phyloP scores from a whole-genome alignment of 257 asterid genomes.

The Leptodermis oblonga region DNA sequence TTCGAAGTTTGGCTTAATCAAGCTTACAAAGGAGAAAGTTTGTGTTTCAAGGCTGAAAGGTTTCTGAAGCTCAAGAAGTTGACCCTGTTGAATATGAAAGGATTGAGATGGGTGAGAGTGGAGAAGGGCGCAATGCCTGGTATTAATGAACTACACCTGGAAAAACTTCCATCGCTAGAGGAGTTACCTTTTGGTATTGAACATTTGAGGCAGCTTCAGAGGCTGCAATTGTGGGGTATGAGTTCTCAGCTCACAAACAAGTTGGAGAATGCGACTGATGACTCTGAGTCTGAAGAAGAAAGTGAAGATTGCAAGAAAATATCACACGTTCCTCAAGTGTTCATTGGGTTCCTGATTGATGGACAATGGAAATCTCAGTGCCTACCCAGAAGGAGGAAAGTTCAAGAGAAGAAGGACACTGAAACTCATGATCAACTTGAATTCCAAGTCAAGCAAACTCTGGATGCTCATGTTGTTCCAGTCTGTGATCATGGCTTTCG shows the following conservation, averaged over 20 bases:
- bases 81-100: conserved; percentile 5
- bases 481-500: no score
- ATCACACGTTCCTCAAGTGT: not conserved
- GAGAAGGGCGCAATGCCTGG: conserved; percentile 29
- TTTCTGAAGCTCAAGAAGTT: conserved; percentile 29
- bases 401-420: no score
- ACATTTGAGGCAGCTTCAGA: not conserved
- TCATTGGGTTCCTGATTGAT: not conserved
- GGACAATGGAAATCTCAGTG: conserved; percentile 7
- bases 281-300: not conserved
- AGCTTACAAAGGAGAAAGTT: conserved; percentile 24
- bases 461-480: no score
- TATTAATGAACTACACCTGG: not conserved
- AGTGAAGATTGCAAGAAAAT: not conserved
- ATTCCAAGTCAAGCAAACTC: no score
- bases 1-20: not conserved
- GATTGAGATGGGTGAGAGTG: conserved; percentile 20
- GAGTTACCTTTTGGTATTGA: not conserved
- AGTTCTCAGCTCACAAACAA: not conserved
- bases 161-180: not conserved
- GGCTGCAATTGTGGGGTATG: not conserved
- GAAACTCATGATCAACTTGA: no score
- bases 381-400: not conserved
- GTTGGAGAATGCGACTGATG: not conserved
- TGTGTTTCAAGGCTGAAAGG: conserved; percentile 30